Evolutionary conservation across 2,329 filamentous ascomycete species (phyloP), one percentile per base, ranked within the genome.

Genomic region (Allantophomopsis cytisporea): DNA sequence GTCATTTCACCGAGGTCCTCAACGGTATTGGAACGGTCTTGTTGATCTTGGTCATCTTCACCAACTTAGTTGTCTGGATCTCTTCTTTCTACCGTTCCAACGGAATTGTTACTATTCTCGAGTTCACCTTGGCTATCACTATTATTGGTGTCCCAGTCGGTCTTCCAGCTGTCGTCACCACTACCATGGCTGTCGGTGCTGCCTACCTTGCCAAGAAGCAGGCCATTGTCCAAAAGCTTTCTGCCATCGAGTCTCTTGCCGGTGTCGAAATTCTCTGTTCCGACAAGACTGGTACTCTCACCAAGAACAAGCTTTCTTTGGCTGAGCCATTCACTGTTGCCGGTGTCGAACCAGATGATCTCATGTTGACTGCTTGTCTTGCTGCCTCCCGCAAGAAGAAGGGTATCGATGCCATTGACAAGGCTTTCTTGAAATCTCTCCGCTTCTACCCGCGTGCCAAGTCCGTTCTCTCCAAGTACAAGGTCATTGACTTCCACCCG

Each of bases 241-340:
- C 81, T 28, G 86, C 86, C 48, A 94, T 94, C 46, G 86, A 94
- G 69, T 93, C 86, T 18, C 73, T 94, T 47, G 86, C 86, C 57
- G 86, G 86, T 69, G 87, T 93, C 46, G 83, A 94, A 64, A 91
- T 94, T 60, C 81, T 94, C 41, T 93, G 86, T 71, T 89, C 86
- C 39, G 86, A 93, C 73, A 93, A 93, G 75, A 93, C 86, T 21
- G 86, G 86, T 66, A 94, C 86, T 43, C 65, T 94, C 58, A 94
- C 86, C 58, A 91, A 89, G 72, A 94, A 94, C 73, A 93, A 91
- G 70, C 76, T 94, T 16, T 89, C 85, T 47, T 71, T 94, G 36
- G 71, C 83, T 39, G 86, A 93, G 58, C 86, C 86, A 41, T 94
- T 80, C 68, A 84, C 79, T 31, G 82, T 91, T 45, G 69, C 73